Conservation (phyloP, 2,329 filamentous ascomycete species). For the Pyricularia sp. region DNA sequence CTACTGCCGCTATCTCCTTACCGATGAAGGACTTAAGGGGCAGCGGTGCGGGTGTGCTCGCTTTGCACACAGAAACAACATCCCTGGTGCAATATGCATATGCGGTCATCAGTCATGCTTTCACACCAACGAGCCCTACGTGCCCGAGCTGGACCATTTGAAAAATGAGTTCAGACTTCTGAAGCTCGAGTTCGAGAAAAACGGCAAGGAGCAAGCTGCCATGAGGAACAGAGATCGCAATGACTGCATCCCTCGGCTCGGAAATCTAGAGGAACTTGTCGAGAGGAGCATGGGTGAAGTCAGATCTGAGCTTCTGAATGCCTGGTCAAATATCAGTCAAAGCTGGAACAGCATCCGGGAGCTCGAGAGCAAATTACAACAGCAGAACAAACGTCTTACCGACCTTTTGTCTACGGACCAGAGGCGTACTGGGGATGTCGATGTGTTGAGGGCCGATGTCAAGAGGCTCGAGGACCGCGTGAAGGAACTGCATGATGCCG, state of each 20-base stretch:
- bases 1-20: constrained; percentile 45
- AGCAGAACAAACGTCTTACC: neutral
- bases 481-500: constrained; percentile 35
- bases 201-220: constrained; percentile 18
- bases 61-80: constrained; percentile 39
- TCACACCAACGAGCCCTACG: constrained; percentile 35
- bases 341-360: constrained; percentile 39
- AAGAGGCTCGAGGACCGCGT: constrained; percentile 33
- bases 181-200: constrained; percentile 15
- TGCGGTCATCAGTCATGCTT: constrained; percentile 49
- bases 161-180: constrained; percentile 20
- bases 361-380: constrained; percentile 20
- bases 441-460: constrained; percentile 25
- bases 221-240: neutral
- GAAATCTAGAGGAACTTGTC: constrained; percentile 38
- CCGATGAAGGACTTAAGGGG: constrained; percentile 42
- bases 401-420: neutral
- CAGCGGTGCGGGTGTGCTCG: constrained; percentile 45
- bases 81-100: constrained; percentile 41
- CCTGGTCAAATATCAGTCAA: constrained; percentile 40
- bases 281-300: constrained; percentile 39
- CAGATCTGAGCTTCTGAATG: constrained; percentile 37
- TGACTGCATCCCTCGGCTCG: constrained; percentile 27
- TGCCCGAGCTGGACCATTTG: constrained; percentile 34
- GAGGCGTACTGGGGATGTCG: constrained; percentile 24